A percentile compares a stretch with the other conserved stretches of the same genome.
Evolutionary conservation across 2,329 filamentous ascomycete genomes (phyloP).

Genomic region (Pseudogymnoascus sp.): DNA sequence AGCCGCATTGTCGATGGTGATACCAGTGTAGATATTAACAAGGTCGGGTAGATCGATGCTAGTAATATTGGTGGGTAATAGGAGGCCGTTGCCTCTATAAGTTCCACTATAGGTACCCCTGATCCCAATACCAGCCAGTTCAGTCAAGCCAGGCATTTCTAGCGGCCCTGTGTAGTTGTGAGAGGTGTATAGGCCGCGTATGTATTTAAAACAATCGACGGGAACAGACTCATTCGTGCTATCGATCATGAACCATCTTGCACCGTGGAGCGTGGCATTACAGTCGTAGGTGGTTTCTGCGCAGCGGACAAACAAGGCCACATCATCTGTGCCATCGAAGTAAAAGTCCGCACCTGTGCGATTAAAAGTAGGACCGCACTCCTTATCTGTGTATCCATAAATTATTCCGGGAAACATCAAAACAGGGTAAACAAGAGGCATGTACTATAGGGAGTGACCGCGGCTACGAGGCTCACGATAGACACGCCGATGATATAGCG

Average conservation of each 20-base stretch:
- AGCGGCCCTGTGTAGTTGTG: background rate
- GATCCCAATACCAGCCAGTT: background rate
- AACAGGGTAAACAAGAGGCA: background rate
- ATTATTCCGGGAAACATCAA: background rate
- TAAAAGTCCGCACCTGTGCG: background rate
- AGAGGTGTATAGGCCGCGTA: background rate
- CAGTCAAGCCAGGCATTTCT: background rate
- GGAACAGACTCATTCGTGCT: background rate
- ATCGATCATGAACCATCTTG: background rate
- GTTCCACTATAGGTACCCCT: background rate
- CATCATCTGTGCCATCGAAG: background rate
- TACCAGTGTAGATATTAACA: background rate
- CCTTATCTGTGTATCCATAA: background rate
- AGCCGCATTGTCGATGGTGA: background rate
- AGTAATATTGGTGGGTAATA: background rate
- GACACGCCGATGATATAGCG: background rate
- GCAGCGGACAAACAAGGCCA: background rate
- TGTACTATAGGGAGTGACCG: background rate
- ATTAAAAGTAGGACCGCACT: background rate
- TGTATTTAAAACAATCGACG: background rate
- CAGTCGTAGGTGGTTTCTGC: background rate
- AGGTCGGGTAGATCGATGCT: background rate
- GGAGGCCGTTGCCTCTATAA: background rate
- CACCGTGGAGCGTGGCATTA: background rate
- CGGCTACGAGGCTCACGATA: background rate